These are phyloP conservation scores for Parafenestella ontariensis DNA, from an alignment of 2,329 filamentous ascomycete species.

Conservation along the genomic window DNA sequence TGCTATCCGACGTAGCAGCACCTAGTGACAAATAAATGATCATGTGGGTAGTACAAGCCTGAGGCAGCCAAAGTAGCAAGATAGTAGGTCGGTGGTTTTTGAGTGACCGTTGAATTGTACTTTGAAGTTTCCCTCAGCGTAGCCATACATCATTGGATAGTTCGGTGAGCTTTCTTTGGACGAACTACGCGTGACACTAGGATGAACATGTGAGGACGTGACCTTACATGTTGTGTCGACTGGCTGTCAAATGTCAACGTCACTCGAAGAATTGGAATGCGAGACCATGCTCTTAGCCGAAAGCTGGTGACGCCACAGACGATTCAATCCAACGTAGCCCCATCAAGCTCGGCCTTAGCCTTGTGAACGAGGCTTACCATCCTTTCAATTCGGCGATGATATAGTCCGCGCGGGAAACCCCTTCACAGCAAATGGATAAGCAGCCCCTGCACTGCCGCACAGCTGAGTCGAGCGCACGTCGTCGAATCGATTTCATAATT, in stretches of 20 bases:
- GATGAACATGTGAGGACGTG: neutral
- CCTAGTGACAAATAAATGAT: constrained; percentile 32
- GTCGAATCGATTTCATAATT: constrained; percentile 26
- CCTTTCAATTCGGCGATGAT: constrained; percentile 10
- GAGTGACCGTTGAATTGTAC: neutral
- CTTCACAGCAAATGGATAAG: constrained; percentile 7
- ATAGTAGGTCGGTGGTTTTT: constrained; percentile 13
- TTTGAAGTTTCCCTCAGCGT: neutral
- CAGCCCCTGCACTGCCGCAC: constrained; percentile 14
- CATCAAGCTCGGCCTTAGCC: neutral
- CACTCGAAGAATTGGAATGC: constrained; percentile 18
- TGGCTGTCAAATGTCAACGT: constrained; percentile 31
- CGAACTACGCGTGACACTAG: neutral
- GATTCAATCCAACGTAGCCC: neutral
- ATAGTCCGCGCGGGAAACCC: constrained; percentile 6
- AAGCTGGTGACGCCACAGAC: constrained; percentile 2
- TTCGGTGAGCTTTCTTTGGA: neutral
- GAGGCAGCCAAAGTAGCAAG: constrained; percentile 22
- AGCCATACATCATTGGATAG: neutral
- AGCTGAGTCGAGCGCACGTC: constrained; percentile 7
- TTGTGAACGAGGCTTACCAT: neutral
- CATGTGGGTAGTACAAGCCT: constrained; percentile 16
- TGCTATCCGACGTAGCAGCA: constrained; percentile 10
- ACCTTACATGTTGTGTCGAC: constrained; percentile 1
- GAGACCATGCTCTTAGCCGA: neutral